A percentile compares a stretch with the other conserved stretches of the same genome.
These are phyloP conservation scores for Aphanomyces cochlioides DNA, from an alignment of 352 stramenopile species.

Conservation along the genomic window DNA sequence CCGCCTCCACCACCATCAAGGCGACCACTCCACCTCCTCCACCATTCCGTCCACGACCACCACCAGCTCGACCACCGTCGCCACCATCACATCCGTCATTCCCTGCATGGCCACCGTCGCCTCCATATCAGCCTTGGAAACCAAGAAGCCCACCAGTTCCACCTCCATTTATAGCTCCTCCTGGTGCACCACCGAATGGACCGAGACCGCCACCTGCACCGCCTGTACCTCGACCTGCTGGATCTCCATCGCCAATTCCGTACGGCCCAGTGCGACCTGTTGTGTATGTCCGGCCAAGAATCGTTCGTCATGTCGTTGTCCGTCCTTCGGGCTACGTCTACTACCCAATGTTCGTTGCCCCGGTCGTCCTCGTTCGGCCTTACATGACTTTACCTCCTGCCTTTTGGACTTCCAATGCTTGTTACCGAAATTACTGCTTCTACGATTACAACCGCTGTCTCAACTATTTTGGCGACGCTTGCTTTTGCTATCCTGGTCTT, in stretches of 20 bases:
- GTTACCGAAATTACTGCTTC: constrained; percentile 26
- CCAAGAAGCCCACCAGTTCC: background rate
- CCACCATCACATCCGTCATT: no score
- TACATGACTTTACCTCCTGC: background rate
- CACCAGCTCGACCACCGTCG: no score
- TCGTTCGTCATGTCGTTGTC: constrained; percentile 17
- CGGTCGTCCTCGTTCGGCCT: background rate
- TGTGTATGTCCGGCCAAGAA: background rate
- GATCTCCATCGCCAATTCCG: background rate
- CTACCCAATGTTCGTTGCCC: constrained; percentile 6
- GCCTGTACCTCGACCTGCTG: no score
- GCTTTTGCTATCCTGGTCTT: constrained; percentile 27
- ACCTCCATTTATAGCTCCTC: background rate
- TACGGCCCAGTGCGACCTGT: background rate
- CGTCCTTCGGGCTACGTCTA: constrained; percentile 13
- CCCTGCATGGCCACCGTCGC: no score
- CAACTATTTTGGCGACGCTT: constrained; percentile 13
- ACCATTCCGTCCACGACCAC: no score
- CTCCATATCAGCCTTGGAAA: no score
- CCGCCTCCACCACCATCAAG: no score
- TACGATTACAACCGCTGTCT: constrained; percentile 20
- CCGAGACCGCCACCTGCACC: no score
- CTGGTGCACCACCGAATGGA: no score
- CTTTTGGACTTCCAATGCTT: constrained; percentile 18
- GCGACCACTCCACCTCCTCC: no score